phyloP scores from a whole-genome alignment of 352 stramenopile species.

The Pythium myriotylum region DNA sequence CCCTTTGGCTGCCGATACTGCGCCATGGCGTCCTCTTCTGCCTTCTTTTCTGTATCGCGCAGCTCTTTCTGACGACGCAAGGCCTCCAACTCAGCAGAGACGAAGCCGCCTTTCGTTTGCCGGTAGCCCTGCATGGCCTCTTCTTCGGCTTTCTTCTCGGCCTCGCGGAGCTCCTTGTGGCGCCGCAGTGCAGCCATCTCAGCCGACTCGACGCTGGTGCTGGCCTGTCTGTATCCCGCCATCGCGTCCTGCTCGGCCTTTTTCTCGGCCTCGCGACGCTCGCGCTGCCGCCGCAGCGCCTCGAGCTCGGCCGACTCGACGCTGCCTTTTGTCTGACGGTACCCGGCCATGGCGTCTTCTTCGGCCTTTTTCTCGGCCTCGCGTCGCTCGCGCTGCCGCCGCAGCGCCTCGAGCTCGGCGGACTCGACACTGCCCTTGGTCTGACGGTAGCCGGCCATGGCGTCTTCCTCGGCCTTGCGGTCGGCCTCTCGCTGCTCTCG shows the following conservation, averaged over 20 bases:
- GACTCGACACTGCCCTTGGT: constrained; percentile 17
- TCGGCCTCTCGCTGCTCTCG: constrained; percentile 43
- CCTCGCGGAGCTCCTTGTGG: constrained; percentile 40
- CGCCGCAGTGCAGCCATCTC: constrained; percentile 36
- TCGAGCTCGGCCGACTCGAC: constrained; percentile 30
- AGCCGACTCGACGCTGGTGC: constrained; percentile 9
- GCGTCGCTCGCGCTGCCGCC: constrained; percentile 38
- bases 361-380: constrained; percentile 45
- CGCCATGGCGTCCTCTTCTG: constrained; percentile 41
- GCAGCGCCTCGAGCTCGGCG: constrained; percentile 29
- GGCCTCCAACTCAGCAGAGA: constrained; percentile 29
- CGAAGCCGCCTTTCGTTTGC: constrained; percentile 5
- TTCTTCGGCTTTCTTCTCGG: constrained; percentile 45
- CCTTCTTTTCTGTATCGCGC: constrained; percentile 42
- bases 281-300: constrained; percentile 37
- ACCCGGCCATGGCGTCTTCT: constrained; percentile 35
- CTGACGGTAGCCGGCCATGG: constrained; percentile 27
- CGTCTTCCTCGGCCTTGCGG: constrained; percentile 41
- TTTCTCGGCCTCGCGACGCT: constrained; percentile 41
- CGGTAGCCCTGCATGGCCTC: constrained; percentile 34
- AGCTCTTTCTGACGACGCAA: constrained; percentile 42
- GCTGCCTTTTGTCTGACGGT: background rate
- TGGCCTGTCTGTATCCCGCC: constrained; percentile 12
- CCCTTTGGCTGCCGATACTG: constrained; percentile 20
- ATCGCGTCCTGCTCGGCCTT: constrained; percentile 48